Percentiles rank a stretch among this genome's conserved stretches.
Conservation (phyloP, 2,329 filamentous ascomycete genomes). For the Lasiodiplodia hormozganensis region DNA sequence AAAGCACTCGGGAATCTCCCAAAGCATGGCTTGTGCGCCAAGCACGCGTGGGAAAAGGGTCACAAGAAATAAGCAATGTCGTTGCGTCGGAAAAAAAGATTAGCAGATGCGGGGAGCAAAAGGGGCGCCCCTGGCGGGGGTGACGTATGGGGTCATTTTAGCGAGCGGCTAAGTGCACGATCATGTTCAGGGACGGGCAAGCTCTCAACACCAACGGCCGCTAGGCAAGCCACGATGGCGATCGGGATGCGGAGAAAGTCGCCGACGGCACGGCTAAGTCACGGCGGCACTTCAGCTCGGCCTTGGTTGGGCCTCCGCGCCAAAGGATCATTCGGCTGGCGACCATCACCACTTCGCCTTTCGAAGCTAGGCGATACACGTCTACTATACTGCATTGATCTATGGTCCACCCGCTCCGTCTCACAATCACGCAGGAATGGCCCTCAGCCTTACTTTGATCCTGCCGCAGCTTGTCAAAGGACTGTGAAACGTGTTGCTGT, state of each 20-base stretch:
- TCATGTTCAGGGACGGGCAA: background rate
- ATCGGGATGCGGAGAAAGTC: slow-evolving; percentile 14
- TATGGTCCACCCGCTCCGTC: slow-evolving; percentile 8
- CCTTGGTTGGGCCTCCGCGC: background rate
- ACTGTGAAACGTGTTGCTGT: background rate
- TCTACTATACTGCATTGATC: slow-evolving; percentile 10
- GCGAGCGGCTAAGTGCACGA: background rate
- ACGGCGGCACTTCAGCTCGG: slow-evolving; percentile 8
- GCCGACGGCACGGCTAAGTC: background rate
- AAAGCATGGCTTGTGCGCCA: background rate
- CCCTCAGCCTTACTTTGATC: background rate
- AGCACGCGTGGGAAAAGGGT: background rate
- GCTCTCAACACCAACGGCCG: slow-evolving; percentile 14
- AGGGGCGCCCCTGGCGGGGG: slow-evolving; percentile 11
- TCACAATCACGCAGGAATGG: background rate
- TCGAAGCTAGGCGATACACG: background rate
- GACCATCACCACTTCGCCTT: slow-evolving; percentile 6
- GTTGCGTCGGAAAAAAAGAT: background rate
- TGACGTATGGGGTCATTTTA: slow-evolving; percentile 15
- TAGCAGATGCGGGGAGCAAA: slow-evolving; percentile 11
- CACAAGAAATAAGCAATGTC: background rate
- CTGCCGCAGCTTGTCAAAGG: background rate
- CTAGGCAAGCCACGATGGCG: slow-evolving; percentile 17
- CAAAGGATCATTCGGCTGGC: background rate
- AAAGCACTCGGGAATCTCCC: slow-evolving; percentile 8